phyloP scores from a whole-genome alignment of 768 basidiomycete species.

The Gyrodon lividus region DNA sequence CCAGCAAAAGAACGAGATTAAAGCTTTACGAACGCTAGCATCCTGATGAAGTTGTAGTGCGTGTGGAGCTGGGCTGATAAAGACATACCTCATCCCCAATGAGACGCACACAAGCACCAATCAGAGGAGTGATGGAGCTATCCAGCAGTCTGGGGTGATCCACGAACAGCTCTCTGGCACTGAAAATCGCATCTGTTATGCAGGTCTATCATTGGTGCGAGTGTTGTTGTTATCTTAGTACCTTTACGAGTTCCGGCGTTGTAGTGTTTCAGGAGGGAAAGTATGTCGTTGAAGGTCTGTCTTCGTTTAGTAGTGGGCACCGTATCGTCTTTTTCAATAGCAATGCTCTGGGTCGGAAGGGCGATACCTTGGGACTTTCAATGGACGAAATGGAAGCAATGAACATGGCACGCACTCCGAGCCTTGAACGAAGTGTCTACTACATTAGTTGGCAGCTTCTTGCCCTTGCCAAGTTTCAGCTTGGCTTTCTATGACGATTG shows the following conservation, averaged over 20 bases:
- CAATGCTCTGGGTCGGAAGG: conserved; percentile 81
- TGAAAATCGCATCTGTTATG: conserved; percentile 64
- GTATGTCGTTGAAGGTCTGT: conserved; percentile 72
- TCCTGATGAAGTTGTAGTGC: conserved; percentile 50
- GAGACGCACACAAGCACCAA: conserved; percentile 64
- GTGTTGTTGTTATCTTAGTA: conserved; percentile 19
- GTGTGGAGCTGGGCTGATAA: background rate
- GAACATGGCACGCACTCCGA: conserved; percentile 60
- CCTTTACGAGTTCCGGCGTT: conserved; percentile 76
- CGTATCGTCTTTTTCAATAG: conserved; percentile 49
- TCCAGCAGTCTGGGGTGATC: conserved; percentile 55
- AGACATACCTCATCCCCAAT: conserved; percentile 77
- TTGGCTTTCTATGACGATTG: conserved; percentile 75
- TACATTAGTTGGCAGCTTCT: conserved; percentile 75
- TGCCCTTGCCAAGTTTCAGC: conserved; percentile 95
- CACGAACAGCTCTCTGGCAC: conserved; percentile 71
- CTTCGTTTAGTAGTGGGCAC: conserved; percentile 76
- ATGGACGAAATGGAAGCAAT: background rate
- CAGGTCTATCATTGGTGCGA: background rate
- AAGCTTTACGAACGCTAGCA: conserved; percentile 68
- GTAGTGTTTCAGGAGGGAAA: conserved; percentile 81
- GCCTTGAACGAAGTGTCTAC: conserved; percentile 97
- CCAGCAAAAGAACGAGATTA: conserved; percentile 72
- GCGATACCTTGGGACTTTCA: conserved; percentile 66
- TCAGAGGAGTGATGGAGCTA: conserved; percentile 49